Evolutionary conservation across 2,329 filamentous ascomycete genomes (phyloP).

Genomic region (Colletotrichum sp.): DNA sequence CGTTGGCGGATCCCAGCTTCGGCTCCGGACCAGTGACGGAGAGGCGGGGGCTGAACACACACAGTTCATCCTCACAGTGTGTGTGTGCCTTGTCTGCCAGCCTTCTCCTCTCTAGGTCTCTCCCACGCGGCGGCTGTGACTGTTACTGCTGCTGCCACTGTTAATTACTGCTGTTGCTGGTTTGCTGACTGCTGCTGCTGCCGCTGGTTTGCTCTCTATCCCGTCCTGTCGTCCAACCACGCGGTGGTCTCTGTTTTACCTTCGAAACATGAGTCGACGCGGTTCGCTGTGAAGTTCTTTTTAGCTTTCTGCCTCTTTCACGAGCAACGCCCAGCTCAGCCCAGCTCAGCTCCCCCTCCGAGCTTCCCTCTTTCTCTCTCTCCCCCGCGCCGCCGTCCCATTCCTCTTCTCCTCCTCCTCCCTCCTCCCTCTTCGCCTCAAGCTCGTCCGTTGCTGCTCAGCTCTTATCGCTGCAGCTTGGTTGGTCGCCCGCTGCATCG

Average conservation of each 20-base stretch:
- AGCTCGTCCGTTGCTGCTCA: background rate
- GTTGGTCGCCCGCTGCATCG: background rate
- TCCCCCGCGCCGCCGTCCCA: background rate
- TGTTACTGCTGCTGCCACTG: background rate
- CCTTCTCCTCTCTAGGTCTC: background rate
- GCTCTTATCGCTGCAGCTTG: background rate
- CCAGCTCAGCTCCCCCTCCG: background rate
- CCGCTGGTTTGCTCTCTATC: background rate
- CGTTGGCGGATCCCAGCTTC: background rate
- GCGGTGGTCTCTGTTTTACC: slow-evolving; percentile 5
- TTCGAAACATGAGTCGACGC: slow-evolving; percentile 9
- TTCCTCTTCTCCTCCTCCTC: background rate
- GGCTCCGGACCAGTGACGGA: slow-evolving; percentile 21
- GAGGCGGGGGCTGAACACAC: slow-evolving; percentile 1
- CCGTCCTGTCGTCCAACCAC: slow-evolving; percentile 5
- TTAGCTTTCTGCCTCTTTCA: slow-evolving; percentile 9
- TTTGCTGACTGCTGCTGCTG: too few relatives aligned
- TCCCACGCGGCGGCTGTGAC: background rate
- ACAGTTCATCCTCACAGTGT: background rate
- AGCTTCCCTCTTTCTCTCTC: background rate
- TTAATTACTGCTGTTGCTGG: background rate
- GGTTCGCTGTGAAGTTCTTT: background rate
- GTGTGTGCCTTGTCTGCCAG: background rate
- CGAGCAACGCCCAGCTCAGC: background rate
- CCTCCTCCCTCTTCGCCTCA: background rate